Evolutionary conservation across 1,284 basidiomycete species (phyloP), one percentile per base, ranked within the genome.

Genomic region (Papiliotrema nemorosa): DNA sequence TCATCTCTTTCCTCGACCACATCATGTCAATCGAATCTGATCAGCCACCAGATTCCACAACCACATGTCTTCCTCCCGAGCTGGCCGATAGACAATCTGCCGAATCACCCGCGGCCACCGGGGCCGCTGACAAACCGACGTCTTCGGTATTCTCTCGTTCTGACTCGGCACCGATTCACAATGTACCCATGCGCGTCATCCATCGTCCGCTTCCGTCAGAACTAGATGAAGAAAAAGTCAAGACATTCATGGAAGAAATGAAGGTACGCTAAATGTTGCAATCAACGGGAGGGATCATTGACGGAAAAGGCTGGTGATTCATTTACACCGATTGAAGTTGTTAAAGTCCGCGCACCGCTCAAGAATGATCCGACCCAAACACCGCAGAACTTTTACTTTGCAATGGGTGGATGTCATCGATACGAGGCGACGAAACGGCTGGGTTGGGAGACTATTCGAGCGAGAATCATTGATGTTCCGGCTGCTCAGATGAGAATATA

Each of bases 381-480:
- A 0, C 16, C 50, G 2, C 62, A 72, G 31, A 61, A 55, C 18
- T 76, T 73, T 49, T 77, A 76, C 58, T 74, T 74, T 47, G 60
- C 70, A 0, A 69, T 77, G 57, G 76, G 75, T 0, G 76, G 75
- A 0, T 77, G 76, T 56, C 76, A 77, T 49, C 49, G 74, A 62
- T 77, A 66, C 52, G 76, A 77, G 52, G 76, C 75, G 3, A 72
- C 72, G 29, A 73, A 73, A 47, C 61, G 74, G 1, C 55, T 76
- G 0, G 54, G 60, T 16, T 60, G 60, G 47, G 64, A 69, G 49
- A 70, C 69, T 7, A 74, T 76, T 27, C 62, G 67, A 6, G 71
- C 69, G 2, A 61, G 67, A 38, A 74, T 76, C 39, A 75, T 77
- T 39, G 65, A 74, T 34, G 74, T 75, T 3, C 74, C 75, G 7